phyloP scores from a whole-genome alignment of 495 filamentous ascomycete genomes.

The Parathielavia appendiculata region DNA sequence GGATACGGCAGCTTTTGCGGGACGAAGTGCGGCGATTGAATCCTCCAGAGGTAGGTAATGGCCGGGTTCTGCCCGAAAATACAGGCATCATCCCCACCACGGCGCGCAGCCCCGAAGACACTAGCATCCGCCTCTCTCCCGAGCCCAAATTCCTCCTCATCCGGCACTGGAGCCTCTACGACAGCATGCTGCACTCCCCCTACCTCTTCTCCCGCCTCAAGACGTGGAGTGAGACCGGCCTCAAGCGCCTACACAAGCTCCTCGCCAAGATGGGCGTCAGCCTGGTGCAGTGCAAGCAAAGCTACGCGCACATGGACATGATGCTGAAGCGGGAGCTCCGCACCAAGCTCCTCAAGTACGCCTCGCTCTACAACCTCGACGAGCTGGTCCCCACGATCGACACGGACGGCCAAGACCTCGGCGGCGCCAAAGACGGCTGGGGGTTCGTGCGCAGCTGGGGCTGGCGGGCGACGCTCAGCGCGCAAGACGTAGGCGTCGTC shows the following conservation, averaged over 20 bases:
- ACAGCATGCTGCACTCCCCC: constrained; percentile 96
- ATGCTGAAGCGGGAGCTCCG: constrained; percentile 84
- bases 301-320: constrained; percentile 98
- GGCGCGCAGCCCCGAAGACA: constrained; percentile 83
- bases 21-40: constrained; percentile 95
- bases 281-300: constrained; percentile 87
- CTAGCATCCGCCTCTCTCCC: constrained; percentile 83
- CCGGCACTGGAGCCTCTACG: constrained; percentile 93
- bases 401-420: constrained; percentile 52
- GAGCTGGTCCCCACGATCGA: constrained; percentile 73
- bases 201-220: constrained; percentile 90
- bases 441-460: constrained; percentile 97
- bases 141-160: constrained; percentile 93
- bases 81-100: constrained; percentile 80
- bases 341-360: constrained; percentile 81
- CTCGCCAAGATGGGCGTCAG: constrained; percentile 98
- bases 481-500: constrained; percentile 85
- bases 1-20: constrained; percentile 75
- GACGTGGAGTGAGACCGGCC: constrained; percentile 86
- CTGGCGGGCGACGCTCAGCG: constrained; percentile 89
- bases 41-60: constrained; percentile 61
- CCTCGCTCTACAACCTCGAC: constrained; percentile 84
- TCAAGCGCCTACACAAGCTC: constrained; percentile 89
- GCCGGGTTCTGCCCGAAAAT: constrained; percentile 49
- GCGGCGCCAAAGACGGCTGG: constrained; percentile 75